Evolutionary conservation across 257 asterid species (phyloP).

Genomic region (Solanum pennellii): DNA sequence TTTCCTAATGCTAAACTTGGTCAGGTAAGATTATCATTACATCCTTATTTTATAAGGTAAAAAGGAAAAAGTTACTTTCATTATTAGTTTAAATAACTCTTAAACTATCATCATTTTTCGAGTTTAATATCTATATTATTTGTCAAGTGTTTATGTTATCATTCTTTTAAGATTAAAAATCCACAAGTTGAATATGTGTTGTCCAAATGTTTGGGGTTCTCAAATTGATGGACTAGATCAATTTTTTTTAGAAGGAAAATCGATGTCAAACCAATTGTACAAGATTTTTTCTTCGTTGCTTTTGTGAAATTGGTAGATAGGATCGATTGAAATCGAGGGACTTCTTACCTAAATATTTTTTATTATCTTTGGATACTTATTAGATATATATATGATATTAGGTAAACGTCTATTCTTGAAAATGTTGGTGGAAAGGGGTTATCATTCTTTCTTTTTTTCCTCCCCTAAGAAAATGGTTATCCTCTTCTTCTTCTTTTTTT

Average conservation of each 20-base stretch:
- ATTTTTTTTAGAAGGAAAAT: neutral
- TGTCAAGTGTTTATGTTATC: neutral
- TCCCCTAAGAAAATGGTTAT: neutral
- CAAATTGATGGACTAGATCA: neutral
- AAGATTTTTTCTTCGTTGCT: neutral
- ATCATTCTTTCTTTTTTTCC: neutral
- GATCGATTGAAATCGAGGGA: too few species aligned
- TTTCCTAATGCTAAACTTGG: constrained; percentile 81
- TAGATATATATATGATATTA: neutral
- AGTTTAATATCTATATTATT: too few species aligned
- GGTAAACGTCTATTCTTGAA: neutral
- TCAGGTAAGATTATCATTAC: constrained; percentile 33
- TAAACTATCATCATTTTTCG: neutral
- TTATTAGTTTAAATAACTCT: neutral
- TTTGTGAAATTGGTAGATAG: too few species aligned
- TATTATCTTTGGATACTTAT: neutral
- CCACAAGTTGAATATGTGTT: neutral
- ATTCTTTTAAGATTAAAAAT: neutral
- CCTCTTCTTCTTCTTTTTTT: neutral
- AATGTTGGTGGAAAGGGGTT: neutral
- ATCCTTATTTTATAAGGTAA: neutral
- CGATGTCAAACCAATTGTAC: too few species aligned
- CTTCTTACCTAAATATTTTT: too few species aligned
- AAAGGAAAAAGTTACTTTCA: neutral
- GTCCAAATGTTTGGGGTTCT: neutral